Conservation (phyloP, 176 grass and related monocot species). For the Pharus latifolius region DNA sequence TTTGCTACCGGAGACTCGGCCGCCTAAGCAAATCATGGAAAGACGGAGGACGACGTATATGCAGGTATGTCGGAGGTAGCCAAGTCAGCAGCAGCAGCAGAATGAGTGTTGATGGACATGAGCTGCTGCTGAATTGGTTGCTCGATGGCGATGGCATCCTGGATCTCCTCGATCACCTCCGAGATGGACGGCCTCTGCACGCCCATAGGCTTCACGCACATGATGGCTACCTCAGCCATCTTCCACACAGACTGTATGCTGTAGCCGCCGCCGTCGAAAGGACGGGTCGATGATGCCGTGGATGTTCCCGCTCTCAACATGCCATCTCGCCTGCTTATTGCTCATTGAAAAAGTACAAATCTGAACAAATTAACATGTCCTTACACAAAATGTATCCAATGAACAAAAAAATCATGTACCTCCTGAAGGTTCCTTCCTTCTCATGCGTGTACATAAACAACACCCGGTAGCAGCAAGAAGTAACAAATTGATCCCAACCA, state of each 20-base stretch:
- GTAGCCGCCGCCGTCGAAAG: no score
- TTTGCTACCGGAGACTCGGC: no score
- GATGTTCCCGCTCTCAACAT: no score
- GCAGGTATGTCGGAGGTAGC: no score
- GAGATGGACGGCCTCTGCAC: slow-evolving; percentile 62
- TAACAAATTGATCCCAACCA: slow-evolving; percentile 41
- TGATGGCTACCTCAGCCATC: slow-evolving; percentile 63
- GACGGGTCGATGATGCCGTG: slow-evolving; percentile 41
- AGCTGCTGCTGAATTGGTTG: slow-evolving; percentile 18
- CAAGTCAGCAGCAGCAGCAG: no score
- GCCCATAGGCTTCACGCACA: no score
- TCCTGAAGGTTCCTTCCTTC: slow-evolving; percentile 37
- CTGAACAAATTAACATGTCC: no score
- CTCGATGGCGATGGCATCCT: slow-evolving; percentile 77
- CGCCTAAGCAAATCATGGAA: no score
- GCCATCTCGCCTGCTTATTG: slow-evolving; percentile 43
- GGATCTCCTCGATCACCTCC: slow-evolving; percentile 90
- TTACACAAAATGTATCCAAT: slow-evolving; percentile 6
- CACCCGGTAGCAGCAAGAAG: slow-evolving; percentile 49
- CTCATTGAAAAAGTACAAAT: no score
- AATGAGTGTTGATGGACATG: slow-evolving; percentile 33
- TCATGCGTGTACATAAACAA: slow-evolving; percentile 41
- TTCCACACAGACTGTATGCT: slow-evolving; percentile 83
- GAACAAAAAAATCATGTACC: slow-evolving; percentile 39
- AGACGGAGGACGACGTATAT: no score